A percentile compares a stretch with the other conserved stretches of the same genome.
These are phyloP conservation scores for Pseudopyrenochaeta lycopersici DNA, from an alignment of 2,329 filamentous ascomycete species.

Conservation along the genomic window DNA sequence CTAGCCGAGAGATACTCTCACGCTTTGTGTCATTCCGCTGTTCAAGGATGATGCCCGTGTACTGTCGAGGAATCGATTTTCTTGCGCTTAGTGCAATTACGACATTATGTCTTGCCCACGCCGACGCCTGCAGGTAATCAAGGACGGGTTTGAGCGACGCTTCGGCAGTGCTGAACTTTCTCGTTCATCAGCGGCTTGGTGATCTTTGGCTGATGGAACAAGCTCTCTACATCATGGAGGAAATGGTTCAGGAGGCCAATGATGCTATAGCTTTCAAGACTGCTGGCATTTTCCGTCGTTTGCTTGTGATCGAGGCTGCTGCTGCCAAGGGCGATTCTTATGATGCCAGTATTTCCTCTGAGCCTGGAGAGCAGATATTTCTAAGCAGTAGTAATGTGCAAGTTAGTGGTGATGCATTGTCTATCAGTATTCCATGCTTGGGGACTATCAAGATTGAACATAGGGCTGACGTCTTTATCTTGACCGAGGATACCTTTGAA, in stretches of 20 bases:
- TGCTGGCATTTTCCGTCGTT: conserved; percentile 7
- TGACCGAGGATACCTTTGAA: too few species aligned
- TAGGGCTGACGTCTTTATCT: too few species aligned
- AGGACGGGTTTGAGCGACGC: background rate
- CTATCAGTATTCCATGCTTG: too few species aligned
- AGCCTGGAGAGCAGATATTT: too few species aligned
- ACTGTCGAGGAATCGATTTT: conserved; percentile 26
- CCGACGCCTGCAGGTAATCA: conserved; percentile 4
- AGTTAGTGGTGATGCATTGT: too few species aligned
- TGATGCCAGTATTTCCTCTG: too few species aligned
- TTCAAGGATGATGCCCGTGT: conserved; percentile 12
- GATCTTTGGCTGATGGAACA: conserved; percentile 28
- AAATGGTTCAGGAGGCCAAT: conserved; percentile 5
- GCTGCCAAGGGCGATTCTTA: conserved; percentile 6
- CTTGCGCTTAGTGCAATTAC: conserved; percentile 29
- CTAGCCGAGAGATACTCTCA: conserved; percentile 21
- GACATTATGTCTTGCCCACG: conserved; percentile 22
- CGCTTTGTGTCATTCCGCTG: conserved; percentile 20
- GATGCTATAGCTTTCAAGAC: conserved; percentile 19
- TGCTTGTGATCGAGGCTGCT: conserved; percentile 23
- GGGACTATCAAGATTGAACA: too few species aligned
- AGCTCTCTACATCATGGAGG: conserved; percentile 12
- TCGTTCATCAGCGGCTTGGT: conserved; percentile 13
- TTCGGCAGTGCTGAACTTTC: conserved; percentile 1
- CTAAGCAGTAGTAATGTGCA: too few species aligned